Percentiles rank a stretch among this genome's conserved stretches.
These are phyloP conservation scores for Mallotus repandus DNA, from an alignment of 441 rosid species.

Conservation along the genomic window DNA sequence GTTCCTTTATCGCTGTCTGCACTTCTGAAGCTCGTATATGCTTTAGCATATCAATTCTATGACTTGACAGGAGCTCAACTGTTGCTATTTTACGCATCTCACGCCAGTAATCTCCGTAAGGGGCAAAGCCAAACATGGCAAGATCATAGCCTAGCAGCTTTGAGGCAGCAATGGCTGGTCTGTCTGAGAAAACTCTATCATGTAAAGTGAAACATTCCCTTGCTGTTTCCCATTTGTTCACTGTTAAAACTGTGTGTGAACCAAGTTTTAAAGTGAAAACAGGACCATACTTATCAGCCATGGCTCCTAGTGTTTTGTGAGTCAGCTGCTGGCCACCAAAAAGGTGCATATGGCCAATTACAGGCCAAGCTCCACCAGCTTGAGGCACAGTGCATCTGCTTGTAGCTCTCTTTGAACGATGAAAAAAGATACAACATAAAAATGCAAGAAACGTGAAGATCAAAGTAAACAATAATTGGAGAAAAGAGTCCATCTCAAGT, in stretches of 20 bases:
- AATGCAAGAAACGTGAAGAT: constrained; percentile 17
- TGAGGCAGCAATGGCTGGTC: constrained; percentile 21
- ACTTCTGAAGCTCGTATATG: constrained; percentile 21
- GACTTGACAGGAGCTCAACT: constrained; percentile 21
- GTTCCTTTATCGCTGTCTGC: constrained; percentile 1
- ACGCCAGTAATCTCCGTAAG: constrained; percentile 31
- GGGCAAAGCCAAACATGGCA: constrained; percentile 29
- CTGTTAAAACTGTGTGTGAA: constrained; percentile 12
- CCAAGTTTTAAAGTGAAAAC: constrained; percentile 24
- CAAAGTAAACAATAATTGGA: constrained; percentile 15
- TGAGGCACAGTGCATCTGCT: constrained; percentile 13
- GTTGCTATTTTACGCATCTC: constrained; percentile 25
- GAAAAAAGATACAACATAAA: constrained; percentile 15
- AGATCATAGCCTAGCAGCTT: constrained; percentile 26
- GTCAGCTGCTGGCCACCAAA: constrained; percentile 22
- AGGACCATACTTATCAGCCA: constrained; percentile 29
- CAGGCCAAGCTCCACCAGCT: constrained; percentile 27
- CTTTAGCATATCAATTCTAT: constrained; percentile 21
- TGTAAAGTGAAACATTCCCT: constrained; percentile 26
- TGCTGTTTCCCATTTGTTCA: constrained; percentile 28
- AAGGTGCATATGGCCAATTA: constrained; percentile 27
- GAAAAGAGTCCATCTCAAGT: constrained; percentile 24
- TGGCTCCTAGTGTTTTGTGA: constrained; percentile 24
- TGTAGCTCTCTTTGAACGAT: constrained; percentile 20
- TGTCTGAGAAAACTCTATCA: constrained; percentile 24